Base-by-base conservation (phyloP, 257 asterid species). In the Fraxinus americana region DNA sequence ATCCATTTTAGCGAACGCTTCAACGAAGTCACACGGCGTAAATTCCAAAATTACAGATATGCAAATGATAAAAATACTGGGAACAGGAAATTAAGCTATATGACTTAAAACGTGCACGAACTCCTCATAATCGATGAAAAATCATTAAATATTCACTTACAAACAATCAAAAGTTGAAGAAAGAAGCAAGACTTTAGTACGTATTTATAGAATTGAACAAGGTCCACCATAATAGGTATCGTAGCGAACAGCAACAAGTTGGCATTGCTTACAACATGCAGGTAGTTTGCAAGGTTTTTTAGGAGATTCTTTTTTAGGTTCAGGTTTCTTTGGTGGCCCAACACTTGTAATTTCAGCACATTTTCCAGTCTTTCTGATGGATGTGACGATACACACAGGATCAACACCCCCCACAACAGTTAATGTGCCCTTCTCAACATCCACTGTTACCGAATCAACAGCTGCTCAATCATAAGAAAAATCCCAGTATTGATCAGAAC, bases 251-350 rank as follows among this genome's bases (percentile, higher is more conserved):
- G 30, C 71, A 21, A 80, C 78, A 50, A 65, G 79, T 36, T 77
- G 81, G 82, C 84, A 84, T 43, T 76, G 82, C 29, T 78, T 61
- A 61, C 85, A 84, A 57, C 81, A 84, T 13, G 70, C 74, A 4
- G 79, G 88, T 10, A 72, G 71, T 0, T 75, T 81, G 4, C 17
- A 41, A 17, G 57, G 54, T 38, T 71, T 32, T 34, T 78, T 70
- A 25, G 69, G 35, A 3, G 13, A 2, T 2, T 30, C 34, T 30
- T 30, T 30, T 30, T 30, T 30, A 30, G 34, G 23, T 1, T 79
- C 82, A 9, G 82, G 82, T 27, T 79, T 79, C 78, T 79, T 79
- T 4, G 78, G 78, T n/a, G 82, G 82, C 3, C 88, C 88, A 2
- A 84, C 81, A 30, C 83, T 84, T 39, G 30, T 68, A 34, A 84